Percentiles rank a stretch among this genome's conserved stretches.
Conservation (phyloP, 306 rosid species). For the Trifolium repens region DNA sequence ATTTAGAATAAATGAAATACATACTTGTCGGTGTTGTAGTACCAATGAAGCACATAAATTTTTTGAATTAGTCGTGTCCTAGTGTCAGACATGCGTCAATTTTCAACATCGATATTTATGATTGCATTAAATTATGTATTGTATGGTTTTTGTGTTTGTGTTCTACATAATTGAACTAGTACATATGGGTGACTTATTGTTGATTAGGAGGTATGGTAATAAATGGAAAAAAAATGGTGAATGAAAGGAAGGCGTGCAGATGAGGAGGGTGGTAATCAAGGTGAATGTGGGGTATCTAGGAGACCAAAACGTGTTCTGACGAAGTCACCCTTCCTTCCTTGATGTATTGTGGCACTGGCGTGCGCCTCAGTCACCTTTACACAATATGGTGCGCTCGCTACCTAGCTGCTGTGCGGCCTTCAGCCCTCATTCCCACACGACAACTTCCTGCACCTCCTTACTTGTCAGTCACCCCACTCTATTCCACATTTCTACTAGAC, state of each 20-base stretch:
- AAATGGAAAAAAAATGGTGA: constrained; percentile 13
- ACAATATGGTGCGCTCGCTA: constrained; percentile 41
- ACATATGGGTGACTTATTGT: no score
- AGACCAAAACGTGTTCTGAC: constrained; percentile 43
- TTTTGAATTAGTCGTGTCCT: no score
- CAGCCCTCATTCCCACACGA: constrained; percentile 43
- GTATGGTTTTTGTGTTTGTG: no score
- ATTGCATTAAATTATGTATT: no score
- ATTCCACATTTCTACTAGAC: background rate
- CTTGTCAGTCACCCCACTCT: constrained; percentile 56
- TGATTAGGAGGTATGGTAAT: background rate
- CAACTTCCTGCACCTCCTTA: constrained; percentile 56
- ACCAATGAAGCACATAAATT: no score
- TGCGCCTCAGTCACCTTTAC: constrained; percentile 42
- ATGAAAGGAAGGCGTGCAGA: constrained; percentile 54
- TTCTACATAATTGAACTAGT: no score
- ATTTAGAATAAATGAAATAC: no score
- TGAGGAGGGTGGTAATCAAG: constrained; percentile 56
- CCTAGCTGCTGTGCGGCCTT: background rate
- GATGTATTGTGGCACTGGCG: background rate
- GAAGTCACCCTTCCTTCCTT: no score
- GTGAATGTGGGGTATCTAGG: constrained; percentile 80
- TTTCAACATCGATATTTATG: no score
- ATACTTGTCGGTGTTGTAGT: no score
- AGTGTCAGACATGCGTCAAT: no score